Percentiles rank a stretch among this genome's conserved stretches.
Conservation (phyloP, 441 rosid genomes). For the Corymbia citriodora region DNA sequence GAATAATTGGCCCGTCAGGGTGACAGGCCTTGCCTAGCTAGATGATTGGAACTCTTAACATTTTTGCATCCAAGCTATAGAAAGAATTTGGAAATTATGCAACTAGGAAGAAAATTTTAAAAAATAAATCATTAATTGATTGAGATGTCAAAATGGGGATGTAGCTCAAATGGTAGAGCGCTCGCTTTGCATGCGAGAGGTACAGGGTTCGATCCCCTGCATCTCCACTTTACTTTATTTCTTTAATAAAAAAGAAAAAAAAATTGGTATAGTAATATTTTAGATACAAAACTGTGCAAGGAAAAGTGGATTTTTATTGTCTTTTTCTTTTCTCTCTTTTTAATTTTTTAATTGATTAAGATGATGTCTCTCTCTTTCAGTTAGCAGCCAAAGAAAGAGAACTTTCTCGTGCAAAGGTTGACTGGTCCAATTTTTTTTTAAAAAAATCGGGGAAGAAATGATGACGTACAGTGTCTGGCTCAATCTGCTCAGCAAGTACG, state of each 20-base stretch:
- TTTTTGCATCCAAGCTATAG: not conserved
- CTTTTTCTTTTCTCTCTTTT: not conserved
- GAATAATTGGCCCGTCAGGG: not conserved
- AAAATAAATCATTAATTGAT: fast-evolving
- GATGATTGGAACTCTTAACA: not conserved
- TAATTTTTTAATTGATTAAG: not conserved
- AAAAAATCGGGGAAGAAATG: not conserved
- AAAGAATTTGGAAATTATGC: not conserved
- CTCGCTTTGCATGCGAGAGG: slow-evolving; percentile 5
- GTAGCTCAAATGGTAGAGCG: slow-evolving; percentile 3
- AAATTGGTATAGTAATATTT: too few species aligned
- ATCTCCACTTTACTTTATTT: not conserved
- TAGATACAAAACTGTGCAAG: too few species aligned
- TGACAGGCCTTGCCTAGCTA: not conserved
- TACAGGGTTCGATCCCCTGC: slow-evolving; percentile 1
- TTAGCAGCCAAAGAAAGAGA: not conserved
- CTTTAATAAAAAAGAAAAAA: too few species aligned
- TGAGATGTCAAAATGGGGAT: fast-evolving
- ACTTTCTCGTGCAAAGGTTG: not conserved
- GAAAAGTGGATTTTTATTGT: too few species aligned
- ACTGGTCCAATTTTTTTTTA: not conserved
- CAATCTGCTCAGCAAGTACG: not conserved
- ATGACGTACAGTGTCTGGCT: not conserved
- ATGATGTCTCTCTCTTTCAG: not conserved
- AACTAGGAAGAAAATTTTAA: not conserved